These are phyloP conservation scores for Parachaetomium inaequale DNA, from an alignment of 495 filamentous ascomycete species.

Conservation along the genomic window DNA sequence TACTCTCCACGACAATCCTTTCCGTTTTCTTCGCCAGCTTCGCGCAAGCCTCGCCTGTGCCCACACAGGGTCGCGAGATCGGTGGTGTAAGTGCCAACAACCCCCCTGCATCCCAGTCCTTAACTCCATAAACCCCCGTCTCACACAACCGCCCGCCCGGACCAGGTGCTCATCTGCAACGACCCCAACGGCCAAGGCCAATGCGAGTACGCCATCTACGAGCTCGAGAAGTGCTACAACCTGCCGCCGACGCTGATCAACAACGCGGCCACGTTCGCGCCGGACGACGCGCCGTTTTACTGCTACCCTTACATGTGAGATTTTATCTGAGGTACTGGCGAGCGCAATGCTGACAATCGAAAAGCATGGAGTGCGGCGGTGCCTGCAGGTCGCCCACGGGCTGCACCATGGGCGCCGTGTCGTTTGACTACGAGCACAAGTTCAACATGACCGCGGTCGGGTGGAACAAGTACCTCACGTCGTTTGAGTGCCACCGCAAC, in stretches of 20 bases:
- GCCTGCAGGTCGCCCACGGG: slow-evolving; percentile 45
- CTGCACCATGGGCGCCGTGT: slow-evolving; percentile 42
- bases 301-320: slow-evolving; percentile 39
- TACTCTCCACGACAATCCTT: background rate
- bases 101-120: background rate
- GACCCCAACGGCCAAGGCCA: slow-evolving; percentile 40
- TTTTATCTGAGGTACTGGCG: background rate
- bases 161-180: slow-evolving; percentile 41
- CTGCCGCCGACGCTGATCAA: slow-evolving; percentile 29
- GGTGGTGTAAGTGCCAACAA: slow-evolving; percentile 16
- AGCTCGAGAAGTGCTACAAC: slow-evolving; percentile 39
- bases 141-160: slow-evolving; percentile 15
- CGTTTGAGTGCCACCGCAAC: slow-evolving; percentile 39
- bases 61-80: background rate
- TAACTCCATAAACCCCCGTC: background rate
- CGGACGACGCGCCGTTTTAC: slow-evolving; percentile 39
- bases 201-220: slow-evolving; percentile 37
- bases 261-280: slow-evolving; percentile 41
- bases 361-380: slow-evolving; percentile 30
- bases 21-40: background rate
- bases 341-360: background rate
- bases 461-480: slow-evolving; percentile 37
- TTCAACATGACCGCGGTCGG: slow-evolving; percentile 35
- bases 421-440: slow-evolving; percentile 35
- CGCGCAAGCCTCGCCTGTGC: background rate